These are phyloP conservation scores for Auricularia heimuer DNA, from an alignment of 768 basidiomycete species.

Conservation along the genomic window DNA sequence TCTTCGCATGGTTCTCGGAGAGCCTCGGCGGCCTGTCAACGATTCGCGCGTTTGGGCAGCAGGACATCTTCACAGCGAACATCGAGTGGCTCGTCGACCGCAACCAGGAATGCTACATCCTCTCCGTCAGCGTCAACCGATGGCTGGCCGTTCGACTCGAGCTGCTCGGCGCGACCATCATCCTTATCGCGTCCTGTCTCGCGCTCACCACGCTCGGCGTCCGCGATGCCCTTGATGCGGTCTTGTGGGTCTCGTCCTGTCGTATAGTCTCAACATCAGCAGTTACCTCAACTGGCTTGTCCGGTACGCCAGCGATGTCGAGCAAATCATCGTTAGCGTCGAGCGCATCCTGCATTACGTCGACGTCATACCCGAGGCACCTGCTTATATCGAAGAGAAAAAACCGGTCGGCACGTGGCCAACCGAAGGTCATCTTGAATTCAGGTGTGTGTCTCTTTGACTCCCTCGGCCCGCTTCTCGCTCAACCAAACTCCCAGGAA, in stretches of 20 bases:
- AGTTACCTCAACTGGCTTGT: conserved; percentile 82
- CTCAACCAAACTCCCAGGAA: conserved; percentile 27
- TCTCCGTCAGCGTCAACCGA: conserved; percentile 64
- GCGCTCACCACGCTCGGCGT: conserved; percentile 63
- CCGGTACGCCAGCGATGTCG: conserved; percentile 75
- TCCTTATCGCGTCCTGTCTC: conserved; percentile 58
- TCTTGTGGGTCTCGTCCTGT: conserved; percentile 75
- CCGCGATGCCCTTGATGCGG: conserved; percentile 67
- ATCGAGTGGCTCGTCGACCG: conserved; percentile 72
- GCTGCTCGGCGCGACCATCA: conserved; percentile 72
- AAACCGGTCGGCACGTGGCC: conserved; percentile 63
- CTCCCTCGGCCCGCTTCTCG: neutral
- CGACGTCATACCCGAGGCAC: conserved; percentile 62
- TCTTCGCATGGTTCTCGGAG: conserved; percentile 85
- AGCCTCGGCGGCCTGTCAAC: conserved; percentile 67
- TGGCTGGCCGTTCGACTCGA: conserved; percentile 83
- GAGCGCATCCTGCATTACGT: conserved; percentile 83
- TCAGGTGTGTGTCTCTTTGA: conserved; percentile 38
- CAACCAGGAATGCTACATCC: conserved; percentile 64
- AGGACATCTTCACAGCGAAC: conserved; percentile 51
- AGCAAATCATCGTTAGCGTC: conserved; percentile 83
- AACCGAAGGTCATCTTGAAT: conserved; percentile 57
- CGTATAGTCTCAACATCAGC: conserved; percentile 76
- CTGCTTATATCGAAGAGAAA: conserved; percentile 51
- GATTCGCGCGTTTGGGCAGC: conserved; percentile 72